Conservation (phyloP, 2,329 filamentous ascomycete species). For the Fusarium pilosicola region DNA sequence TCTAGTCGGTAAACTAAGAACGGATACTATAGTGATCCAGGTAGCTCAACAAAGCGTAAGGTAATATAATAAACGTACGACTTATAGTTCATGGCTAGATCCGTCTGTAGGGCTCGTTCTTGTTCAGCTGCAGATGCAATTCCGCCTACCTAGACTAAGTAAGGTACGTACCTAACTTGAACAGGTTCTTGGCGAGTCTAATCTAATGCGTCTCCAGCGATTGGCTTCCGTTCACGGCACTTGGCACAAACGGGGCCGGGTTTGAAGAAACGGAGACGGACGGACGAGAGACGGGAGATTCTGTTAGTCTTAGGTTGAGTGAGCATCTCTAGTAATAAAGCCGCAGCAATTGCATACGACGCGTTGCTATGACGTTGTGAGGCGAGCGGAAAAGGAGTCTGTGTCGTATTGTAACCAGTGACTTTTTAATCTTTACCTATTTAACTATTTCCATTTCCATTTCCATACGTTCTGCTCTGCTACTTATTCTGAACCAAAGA, state of each 20-base stretch:
- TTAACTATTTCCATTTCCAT: neutral
- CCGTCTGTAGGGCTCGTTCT: neutral
- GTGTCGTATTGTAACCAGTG: neutral
- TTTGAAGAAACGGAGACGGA: neutral
- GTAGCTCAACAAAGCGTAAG: neutral
- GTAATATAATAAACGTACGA: neutral
- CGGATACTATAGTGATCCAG: neutral
- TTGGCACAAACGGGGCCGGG: neutral
- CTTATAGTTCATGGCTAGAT: neutral
- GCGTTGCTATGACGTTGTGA: conserved; percentile 22
- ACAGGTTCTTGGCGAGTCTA: neutral
- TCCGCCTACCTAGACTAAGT: neutral
- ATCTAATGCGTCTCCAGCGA: neutral
- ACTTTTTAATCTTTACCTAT: neutral
- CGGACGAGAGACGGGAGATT: neutral
- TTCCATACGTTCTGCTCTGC: neutral
- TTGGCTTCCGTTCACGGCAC: conserved; percentile 5
- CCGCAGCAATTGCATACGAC: neutral
- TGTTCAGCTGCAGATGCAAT: neutral
- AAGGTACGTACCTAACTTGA: neutral
- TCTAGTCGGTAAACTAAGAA: neutral
- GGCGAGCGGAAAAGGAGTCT: conserved; percentile 2
- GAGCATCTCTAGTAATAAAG: neutral
- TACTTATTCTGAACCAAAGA: neutral
- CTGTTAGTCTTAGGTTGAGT: neutral